Conservation (phyloP, 345 rosid species). For the Rhizophora mangle region DNA sequence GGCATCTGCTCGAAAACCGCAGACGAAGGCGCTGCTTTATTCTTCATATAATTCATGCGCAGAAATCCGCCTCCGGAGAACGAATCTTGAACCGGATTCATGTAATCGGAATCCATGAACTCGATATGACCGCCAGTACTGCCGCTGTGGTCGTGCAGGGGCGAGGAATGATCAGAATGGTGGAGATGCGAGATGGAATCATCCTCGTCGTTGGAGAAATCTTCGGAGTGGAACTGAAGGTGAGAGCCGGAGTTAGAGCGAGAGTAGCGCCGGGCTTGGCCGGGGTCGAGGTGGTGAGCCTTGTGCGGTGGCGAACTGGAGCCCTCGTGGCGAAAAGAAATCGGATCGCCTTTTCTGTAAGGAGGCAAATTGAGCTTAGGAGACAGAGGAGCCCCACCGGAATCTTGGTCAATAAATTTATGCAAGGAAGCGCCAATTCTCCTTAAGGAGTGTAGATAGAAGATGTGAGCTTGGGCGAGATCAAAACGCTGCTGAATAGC, state of each 20-base stretch:
- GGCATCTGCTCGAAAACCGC: constrained; percentile 70
- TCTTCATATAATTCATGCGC: constrained; percentile 83
- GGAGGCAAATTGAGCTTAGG: constrained; percentile 57
- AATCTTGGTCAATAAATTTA: constrained; percentile 40
- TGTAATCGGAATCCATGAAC: constrained; percentile 21
- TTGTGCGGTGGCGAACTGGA: constrained; percentile 16
- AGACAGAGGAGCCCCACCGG: constrained; percentile 22
- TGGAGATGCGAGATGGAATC: constrained; percentile 26
- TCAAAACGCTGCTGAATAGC: constrained; percentile 72
- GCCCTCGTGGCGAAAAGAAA: background rate
- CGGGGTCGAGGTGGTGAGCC: background rate
- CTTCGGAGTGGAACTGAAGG: constrained; percentile 47
- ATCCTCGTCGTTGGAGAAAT: constrained; percentile 16
- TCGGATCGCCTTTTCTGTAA: constrained; percentile 38
- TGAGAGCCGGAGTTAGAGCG: constrained; percentile 66
- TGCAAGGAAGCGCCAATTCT: constrained; percentile 52
- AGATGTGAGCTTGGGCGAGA: constrained; percentile 70
- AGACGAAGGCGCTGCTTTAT: constrained; percentile 45
- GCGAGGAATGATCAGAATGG: constrained; percentile 52
- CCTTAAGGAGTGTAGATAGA: constrained; percentile 53
- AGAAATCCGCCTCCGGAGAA: constrained; percentile 40
- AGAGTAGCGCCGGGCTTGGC: constrained; percentile 20
- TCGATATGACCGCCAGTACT: constrained; percentile 16
- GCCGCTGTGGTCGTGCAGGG: constrained; percentile 33
- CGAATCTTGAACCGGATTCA: constrained; percentile 28